phyloP scores from a whole-genome alignment of 208 protist species.

The Balamuthia mandrillaris region DNA sequence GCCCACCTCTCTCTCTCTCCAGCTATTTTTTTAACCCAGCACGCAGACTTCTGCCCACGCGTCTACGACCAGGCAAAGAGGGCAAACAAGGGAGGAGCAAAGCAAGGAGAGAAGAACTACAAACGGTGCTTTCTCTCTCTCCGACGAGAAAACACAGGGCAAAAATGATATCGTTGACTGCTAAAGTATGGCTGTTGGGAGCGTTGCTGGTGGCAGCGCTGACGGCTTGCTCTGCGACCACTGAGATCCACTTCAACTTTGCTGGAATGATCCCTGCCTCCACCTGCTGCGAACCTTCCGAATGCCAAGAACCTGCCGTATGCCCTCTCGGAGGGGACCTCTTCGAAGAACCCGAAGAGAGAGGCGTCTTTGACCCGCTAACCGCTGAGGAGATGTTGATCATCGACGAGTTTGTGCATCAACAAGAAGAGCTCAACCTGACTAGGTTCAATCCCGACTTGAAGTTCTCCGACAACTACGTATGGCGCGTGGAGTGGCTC shows the following conservation, averaged over 20 bases:
- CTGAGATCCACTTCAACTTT: slow-evolving; percentile 14
- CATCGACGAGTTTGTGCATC: background rate
- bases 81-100: too few relatives aligned
- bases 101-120: too few relatives aligned
- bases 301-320: background rate
- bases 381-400: background rate
- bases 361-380: background rate
- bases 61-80: too few relatives aligned
- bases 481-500: background rate
- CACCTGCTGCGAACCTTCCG: background rate
- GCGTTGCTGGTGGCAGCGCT: background rate
- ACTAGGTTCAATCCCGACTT: background rate
- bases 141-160: too few relatives aligned
- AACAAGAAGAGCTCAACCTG: background rate
- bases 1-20: too few relatives aligned
- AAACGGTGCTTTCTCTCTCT: too few relatives aligned
- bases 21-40: too few relatives aligned
- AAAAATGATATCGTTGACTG: too few relatives aligned
- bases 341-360: background rate
- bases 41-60: too few relatives aligned
- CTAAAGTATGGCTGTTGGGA: too few relatives aligned
- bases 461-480: background rate
- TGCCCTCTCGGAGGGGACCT: background rate
- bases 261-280: background rate
- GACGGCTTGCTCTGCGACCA: background rate